Conservation (phyloP, 2,329 filamentous ascomycete genomes). For the Didymosphaeria variabile region DNA sequence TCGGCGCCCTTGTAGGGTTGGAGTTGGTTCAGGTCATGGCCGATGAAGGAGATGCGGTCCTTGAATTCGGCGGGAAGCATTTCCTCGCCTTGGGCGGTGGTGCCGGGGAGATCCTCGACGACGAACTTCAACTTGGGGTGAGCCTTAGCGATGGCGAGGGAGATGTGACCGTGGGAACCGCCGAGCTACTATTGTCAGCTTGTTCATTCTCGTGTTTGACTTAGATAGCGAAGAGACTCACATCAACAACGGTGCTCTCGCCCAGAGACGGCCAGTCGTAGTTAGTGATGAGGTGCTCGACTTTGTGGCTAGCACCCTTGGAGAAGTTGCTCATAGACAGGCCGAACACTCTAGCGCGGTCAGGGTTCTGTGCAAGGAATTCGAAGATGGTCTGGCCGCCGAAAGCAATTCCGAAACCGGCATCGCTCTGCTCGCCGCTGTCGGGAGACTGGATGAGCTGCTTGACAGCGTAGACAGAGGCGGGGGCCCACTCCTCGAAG, state of each 20-base stretch:
- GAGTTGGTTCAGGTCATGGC: constrained; percentile 65
- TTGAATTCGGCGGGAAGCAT: constrained; percentile 19
- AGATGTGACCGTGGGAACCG: constrained; percentile 27
- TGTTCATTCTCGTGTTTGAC: constrained; percentile 3
- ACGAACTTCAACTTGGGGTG: constrained; percentile 24
- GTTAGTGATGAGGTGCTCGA: constrained; percentile 12
- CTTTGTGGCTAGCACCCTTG: constrained; percentile 1
- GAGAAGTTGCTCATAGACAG: constrained; percentile 11
- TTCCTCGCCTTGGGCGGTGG: constrained; percentile 16
- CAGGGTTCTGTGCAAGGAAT: constrained; percentile 15
- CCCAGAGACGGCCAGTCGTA: constrained; percentile 24
- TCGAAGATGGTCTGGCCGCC: constrained; percentile 10
- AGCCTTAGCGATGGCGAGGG: constrained; percentile 21
- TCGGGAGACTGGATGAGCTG: constrained; percentile 15
- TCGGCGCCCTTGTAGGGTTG: constrained; percentile 58
- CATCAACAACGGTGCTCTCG: constrained; percentile 24
- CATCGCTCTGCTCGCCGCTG: constrained; percentile 16
- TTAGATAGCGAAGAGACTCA: constrained; percentile 11
- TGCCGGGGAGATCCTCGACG: constrained; percentile 31
- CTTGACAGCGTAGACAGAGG: constrained; percentile 4
- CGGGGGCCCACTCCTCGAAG: constrained; percentile 12
- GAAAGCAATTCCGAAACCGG: constrained; percentile 14
- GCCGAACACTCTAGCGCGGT: constrained; percentile 14
- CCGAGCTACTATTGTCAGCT: constrained; percentile 14
- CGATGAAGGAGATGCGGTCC: constrained; percentile 42